phyloP scores from a whole-genome alignment of 352 stramenopile genomes.

The Pythium chondricola region DNA sequence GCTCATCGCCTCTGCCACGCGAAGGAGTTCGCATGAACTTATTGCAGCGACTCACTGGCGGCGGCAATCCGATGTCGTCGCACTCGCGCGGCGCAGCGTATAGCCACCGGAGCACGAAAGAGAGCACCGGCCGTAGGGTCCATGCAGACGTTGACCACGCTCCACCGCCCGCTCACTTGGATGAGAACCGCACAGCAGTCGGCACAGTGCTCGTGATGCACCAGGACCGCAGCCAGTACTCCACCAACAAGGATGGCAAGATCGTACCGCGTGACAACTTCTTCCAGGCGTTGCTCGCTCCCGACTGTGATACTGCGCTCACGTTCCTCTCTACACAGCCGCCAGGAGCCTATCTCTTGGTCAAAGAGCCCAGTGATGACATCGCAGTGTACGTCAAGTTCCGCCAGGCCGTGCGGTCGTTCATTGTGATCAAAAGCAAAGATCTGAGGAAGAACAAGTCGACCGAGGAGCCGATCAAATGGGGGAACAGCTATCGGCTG shows the following conservation, averaged over 20 bases:
- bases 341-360: constrained; percentile 38
- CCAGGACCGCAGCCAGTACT: not conserved
- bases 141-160: constrained; percentile 5
- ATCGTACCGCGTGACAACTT: constrained; percentile 7
- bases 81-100: constrained; percentile 4
- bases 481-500: constrained; percentile 18
- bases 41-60: not conserved
- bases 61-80: not conserved
- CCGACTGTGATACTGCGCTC: constrained; percentile 29
- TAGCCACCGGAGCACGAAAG: constrained; percentile 16
- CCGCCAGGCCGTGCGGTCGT: constrained; percentile 29
- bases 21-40: not conserved
- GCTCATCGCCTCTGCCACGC: too few relatives aligned
- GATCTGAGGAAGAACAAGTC: constrained; percentile 17
- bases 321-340: constrained; percentile 37
- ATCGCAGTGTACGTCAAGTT: constrained; percentile 60
- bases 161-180: not conserved
- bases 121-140: constrained; percentile 16
- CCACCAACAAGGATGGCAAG: constrained; percentile 5
- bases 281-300: constrained; percentile 51
- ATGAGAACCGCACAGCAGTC: constrained; percentile 2
- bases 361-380: constrained; percentile 28
- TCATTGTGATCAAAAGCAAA: constrained; percentile 41
- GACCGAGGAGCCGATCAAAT: constrained; percentile 27
- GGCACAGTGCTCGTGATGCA: constrained; percentile 15